Percentiles rank a stretch among this genome's conserved stretches.
Conservation (phyloP, 495 filamentous ascomycete species). For the Podospora didyma region DNA sequence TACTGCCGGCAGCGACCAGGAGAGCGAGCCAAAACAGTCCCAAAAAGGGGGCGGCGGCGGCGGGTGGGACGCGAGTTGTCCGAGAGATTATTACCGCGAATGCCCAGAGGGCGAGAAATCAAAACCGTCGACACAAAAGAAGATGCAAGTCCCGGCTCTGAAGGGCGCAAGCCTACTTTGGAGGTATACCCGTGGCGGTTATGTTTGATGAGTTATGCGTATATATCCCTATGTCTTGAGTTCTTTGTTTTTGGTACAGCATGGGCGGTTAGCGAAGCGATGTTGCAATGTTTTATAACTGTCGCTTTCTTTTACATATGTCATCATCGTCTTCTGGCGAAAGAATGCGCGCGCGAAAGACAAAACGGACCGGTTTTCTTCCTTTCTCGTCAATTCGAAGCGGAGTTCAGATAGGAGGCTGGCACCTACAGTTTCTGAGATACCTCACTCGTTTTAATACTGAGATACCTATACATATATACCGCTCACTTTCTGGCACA, state of each 20-base stretch:
- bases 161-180: constrained; percentile 35
- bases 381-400: no score
- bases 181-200: constrained; percentile 29
- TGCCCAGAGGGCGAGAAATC: background rate
- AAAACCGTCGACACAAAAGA: constrained; percentile 3
- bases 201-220: constrained; percentile 10
- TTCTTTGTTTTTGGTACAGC: background rate
- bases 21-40: background rate
- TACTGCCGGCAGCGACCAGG: no score
- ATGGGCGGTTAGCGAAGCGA: no score
- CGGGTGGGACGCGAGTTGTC: background rate
- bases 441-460: no score
- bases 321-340: no score
- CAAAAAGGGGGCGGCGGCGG: constrained; percentile 2
- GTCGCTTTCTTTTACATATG: no score
- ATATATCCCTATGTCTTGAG: background rate
- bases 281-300: background rate
- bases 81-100: background rate
- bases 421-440: no score
- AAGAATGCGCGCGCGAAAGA: no score
- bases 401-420: no score
- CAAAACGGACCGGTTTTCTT: no score
- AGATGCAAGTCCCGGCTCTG: constrained; percentile 16
- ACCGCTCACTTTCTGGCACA: no score
- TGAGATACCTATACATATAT: no score